Conservation (phyloP, 441 rosid genomes). For the Gossypium davidsonii region DNA sequence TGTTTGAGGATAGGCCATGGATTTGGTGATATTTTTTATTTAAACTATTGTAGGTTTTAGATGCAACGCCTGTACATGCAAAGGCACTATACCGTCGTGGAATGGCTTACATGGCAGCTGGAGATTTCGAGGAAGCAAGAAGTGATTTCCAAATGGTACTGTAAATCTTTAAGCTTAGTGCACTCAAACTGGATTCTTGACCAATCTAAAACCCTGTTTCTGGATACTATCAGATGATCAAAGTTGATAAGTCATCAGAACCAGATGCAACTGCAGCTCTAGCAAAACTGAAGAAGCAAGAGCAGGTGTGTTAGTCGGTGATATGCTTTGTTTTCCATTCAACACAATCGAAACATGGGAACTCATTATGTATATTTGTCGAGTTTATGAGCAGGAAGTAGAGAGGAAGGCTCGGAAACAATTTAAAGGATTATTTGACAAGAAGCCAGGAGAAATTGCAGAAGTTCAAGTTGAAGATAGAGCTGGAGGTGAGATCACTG, state of each 20-base stretch:
- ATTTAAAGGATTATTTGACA: constrained; percentile 88
- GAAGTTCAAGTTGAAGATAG: constrained; percentile 36
- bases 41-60: constrained; percentile 53
- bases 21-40: not conserved
- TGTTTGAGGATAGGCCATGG: not conserved
- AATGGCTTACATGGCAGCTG: constrained; percentile 80
- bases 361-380: not conserved
- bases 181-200: not conserved
- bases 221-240: constrained; percentile 43
- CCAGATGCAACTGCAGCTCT: constrained; percentile 67
- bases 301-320: constrained; percentile 48
- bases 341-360: not conserved
- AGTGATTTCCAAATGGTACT: constrained; percentile 70
- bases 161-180: not conserved
- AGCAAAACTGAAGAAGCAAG: constrained; percentile 65
- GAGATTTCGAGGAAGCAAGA: constrained; percentile 84
- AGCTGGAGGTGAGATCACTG: constrained; percentile 14
- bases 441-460: constrained; percentile 69
- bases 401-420: constrained; percentile 72
- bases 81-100: constrained; percentile 93
- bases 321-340: not conserved
- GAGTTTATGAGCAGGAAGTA: constrained; percentile 46
- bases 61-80: constrained; percentile 71
- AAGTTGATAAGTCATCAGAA: constrained; percentile 54
- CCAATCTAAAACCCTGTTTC: constrained; percentile 18